Conservation (phyloP, 2,329 filamentous ascomycete genomes). For the Diaporthe aspalathi region DNA sequence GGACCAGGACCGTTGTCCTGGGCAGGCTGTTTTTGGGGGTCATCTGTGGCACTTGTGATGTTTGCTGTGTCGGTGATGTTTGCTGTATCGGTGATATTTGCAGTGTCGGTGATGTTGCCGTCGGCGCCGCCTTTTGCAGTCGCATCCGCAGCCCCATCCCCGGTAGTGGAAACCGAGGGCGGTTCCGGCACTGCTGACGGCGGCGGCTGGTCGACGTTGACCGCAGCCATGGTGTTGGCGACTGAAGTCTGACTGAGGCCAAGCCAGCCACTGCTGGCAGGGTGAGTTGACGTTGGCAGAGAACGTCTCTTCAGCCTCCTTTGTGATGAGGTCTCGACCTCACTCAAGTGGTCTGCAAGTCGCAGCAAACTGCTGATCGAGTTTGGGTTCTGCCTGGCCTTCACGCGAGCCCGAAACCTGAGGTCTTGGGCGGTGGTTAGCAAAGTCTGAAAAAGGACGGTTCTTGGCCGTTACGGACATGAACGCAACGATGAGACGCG, state of each 20-base stretch:
- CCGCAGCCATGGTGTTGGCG: neutral
- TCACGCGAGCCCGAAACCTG: neutral
- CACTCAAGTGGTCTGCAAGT: neutral
- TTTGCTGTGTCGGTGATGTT: neutral
- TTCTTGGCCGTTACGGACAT: neutral
- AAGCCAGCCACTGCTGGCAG: neutral
- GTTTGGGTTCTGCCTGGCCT: neutral
- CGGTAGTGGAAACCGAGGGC: neutral
- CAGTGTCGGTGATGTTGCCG: neutral
- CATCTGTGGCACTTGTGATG: neutral
- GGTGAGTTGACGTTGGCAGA: too few relatives aligned
- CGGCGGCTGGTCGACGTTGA: neutral
- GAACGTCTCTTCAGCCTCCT: neutral
- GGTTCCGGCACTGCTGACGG: neutral
- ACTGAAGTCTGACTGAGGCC: neutral
- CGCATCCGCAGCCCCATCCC: neutral
- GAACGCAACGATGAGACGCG: neutral
- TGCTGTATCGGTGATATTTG: neutral
- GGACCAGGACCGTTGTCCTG: neutral
- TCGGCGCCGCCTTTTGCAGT: neutral
- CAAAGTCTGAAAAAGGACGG: neutral
- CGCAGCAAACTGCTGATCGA: neutral
- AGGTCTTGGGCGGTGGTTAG: neutral
- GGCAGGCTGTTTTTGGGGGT: neutral
- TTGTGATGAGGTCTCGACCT: neutral